phyloP scores from a whole-genome alignment of 176 grass and related monocot genomes.

The Carex pumila region DNA sequence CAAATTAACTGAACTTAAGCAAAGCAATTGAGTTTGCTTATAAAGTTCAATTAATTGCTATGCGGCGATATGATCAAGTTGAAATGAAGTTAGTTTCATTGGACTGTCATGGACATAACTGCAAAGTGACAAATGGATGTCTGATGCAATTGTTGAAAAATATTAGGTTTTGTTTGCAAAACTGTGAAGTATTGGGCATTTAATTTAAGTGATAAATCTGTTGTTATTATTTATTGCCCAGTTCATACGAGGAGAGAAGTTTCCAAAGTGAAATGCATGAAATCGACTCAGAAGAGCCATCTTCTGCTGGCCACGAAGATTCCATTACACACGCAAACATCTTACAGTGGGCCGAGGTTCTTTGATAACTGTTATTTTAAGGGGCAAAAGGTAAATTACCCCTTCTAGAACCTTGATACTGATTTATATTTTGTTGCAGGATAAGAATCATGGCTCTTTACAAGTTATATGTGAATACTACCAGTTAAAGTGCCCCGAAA shows the following conservation, averaged over 20 bases:
- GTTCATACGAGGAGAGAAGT: conserved; percentile 51
- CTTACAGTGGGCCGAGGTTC: conserved; percentile 93
- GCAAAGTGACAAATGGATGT: not conserved
- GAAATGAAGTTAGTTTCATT: not conserved
- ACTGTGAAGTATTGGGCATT: not conserved
- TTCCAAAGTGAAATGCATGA: conserved; percentile 47
- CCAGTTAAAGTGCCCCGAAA: conserved; percentile 64
- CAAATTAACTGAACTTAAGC: not conserved
- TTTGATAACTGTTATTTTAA: not conserved
- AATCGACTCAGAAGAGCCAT: conserved; percentile 69
- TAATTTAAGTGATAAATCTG: not conserved
- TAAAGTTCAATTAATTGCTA: not conserved
- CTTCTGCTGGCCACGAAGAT: conserved; percentile 76
- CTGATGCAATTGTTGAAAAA: not conserved
- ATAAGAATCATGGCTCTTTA: conserved; percentile 77
- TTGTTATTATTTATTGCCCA: not conserved
- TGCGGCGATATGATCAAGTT: not conserved
- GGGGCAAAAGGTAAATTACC: not conserved
- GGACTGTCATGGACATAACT: not conserved
- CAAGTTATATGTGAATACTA: conserved; percentile 86
- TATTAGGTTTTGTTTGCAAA: not conserved
- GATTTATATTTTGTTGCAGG: conserved; percentile 43
- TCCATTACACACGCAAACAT: conserved; percentile 49
- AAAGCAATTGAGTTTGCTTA: not conserved
- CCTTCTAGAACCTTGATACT: conserved; percentile 13